phyloP scores from a whole-genome alignment of 202 grass and related monocot genomes.

The Hordeum pubiflorum region DNA sequence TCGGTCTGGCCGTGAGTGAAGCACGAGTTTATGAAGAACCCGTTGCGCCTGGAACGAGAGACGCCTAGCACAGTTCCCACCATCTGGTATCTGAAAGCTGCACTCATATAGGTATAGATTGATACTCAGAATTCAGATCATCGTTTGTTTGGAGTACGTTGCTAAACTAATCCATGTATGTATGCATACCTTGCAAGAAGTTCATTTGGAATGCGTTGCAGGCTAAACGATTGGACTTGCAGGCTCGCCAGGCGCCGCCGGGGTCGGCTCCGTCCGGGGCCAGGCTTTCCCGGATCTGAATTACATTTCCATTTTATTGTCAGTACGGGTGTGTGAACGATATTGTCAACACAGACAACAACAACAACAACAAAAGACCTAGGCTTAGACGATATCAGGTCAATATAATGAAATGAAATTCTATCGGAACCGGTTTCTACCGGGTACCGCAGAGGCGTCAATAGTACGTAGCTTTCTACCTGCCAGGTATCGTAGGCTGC shows the following conservation, averaged over 20 bases:
- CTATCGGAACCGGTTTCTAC: too few relatives aligned
- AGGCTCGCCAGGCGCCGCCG: conserved; percentile 43
- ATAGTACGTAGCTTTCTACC: too few relatives aligned
- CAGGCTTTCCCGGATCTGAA: conserved; percentile 62
- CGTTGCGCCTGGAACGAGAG: conserved; percentile 35
- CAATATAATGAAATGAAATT: too few relatives aligned
- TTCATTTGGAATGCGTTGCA: conserved; percentile 52
- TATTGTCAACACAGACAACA: background rate
- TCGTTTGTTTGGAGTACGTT: background rate
- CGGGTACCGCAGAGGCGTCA: too few relatives aligned
- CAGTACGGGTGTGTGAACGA: background rate
- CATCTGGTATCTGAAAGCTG: conserved; percentile 76
- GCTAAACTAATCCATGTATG: background rate
- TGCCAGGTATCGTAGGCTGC: conserved; percentile 90
- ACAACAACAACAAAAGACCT: too few relatives aligned
- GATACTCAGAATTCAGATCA: background rate
- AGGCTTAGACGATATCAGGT: background rate
- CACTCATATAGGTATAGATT: background rate
- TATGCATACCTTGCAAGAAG: conserved; percentile 55
- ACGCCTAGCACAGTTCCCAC: conserved; percentile 25
- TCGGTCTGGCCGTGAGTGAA: conserved; percentile 72
- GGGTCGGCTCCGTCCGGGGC: conserved; percentile 42
- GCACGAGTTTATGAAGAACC: conserved; percentile 78
- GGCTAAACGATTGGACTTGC: conserved; percentile 53
- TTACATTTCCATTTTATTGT: background rate